Percentiles rank a stretch among this genome's conserved stretches.
Conservation (phyloP, 2,329 filamentous ascomycete species). For the Fusarium marasasianum region DNA sequence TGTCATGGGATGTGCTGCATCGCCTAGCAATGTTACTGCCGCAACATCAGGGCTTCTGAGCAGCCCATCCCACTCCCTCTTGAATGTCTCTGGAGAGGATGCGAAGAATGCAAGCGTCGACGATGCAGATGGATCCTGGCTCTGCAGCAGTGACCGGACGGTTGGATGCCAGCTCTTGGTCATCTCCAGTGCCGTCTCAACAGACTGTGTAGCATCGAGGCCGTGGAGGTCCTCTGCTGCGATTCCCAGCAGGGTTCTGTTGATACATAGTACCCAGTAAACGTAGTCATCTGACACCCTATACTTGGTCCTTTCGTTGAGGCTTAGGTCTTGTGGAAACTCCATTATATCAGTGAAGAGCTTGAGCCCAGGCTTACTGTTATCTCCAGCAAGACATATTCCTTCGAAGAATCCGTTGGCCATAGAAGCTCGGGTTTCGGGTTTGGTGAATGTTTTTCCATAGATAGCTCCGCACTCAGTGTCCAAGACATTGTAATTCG, state of each 20-base stretch:
- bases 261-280: not conserved
- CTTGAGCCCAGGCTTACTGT: not conserved
- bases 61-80: not conserved
- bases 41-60: rapidly evolving
- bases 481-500: not conserved
- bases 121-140: not conserved
- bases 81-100: not conserved
- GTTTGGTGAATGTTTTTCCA: not conserved
- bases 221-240: not conserved
- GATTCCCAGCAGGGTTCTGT: not conserved
- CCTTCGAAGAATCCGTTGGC: not conserved
- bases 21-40: not conserved
- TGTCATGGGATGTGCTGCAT: not conserved
- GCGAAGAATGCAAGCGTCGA: not conserved
- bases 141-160: not conserved
- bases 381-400: not conserved
- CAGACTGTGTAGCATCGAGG: not conserved
- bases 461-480: not conserved
- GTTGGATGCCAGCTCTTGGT: not conserved
- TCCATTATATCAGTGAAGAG: not conserved
- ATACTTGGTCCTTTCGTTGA: not conserved
- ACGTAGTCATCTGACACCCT: not conserved
- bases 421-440: not conserved
- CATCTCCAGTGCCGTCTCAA: not conserved
- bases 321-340: not conserved